A percentile compares a stretch with the other conserved stretches of the same genome.
phyloP scores from a whole-genome alignment of 768 basidiomycete genomes.

The Coprinellus micaceus region DNA sequence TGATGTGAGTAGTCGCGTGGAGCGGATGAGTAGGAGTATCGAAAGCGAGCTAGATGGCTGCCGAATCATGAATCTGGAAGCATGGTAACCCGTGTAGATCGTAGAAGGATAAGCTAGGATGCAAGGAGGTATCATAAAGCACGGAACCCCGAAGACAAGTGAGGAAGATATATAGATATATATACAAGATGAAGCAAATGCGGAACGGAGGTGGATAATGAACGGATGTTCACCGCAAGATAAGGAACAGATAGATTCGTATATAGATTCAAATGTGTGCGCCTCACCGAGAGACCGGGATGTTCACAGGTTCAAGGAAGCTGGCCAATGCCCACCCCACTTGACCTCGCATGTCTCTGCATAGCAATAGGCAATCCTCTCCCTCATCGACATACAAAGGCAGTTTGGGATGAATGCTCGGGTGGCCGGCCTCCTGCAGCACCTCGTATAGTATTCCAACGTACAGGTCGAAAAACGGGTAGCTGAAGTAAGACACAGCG shows the following conservation, averaged over 20 bases:
- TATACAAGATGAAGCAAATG: background rate
- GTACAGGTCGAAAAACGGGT: slow-evolving; percentile 73
- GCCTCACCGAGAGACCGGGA: background rate
- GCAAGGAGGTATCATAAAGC: too few species aligned
- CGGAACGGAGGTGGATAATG: background rate
- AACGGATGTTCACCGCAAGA: background rate
- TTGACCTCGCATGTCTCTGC: slow-evolving; percentile 49
- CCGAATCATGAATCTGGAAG: too few species aligned
- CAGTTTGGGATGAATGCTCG: slow-evolving; percentile 65
- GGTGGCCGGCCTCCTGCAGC: slow-evolving; percentile 75
- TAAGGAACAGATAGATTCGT: background rate
- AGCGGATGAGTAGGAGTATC: too few species aligned
- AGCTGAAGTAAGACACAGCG: slow-evolving; percentile 63
- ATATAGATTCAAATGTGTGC: background rate
- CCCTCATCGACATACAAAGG: slow-evolving; percentile 74
- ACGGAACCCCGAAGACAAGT: too few species aligned
- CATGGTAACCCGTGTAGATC: too few species aligned
- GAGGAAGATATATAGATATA: background rate
- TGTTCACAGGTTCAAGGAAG: slow-evolving; percentile 62
- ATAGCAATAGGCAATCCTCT: slow-evolving; percentile 77
- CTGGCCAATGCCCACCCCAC: slow-evolving; percentile 84
- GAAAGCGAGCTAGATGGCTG: too few species aligned
- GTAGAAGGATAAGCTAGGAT: too few species aligned
- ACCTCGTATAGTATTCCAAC: slow-evolving; percentile 64
- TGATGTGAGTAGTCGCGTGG: too few species aligned